Evolutionary conservation across 2,329 filamentous ascomycete species (phyloP).

Genomic region (Davidsoniella australis): DNA sequence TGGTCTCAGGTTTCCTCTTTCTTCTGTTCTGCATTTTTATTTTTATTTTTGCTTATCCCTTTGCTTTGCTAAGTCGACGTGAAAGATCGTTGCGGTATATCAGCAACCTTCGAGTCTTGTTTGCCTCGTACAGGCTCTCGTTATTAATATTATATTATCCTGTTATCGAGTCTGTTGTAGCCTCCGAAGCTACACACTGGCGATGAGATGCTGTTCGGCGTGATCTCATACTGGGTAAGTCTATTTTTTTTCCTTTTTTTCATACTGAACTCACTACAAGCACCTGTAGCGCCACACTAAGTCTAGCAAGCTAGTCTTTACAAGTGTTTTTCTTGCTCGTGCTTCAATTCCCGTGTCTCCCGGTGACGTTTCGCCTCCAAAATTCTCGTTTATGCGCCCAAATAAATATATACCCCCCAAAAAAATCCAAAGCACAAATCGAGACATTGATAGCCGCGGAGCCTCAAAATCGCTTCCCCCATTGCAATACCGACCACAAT

Average conservation of each 20-base stretch:
- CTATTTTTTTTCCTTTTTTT: neutral
- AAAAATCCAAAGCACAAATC: neutral
- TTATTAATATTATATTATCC: neutral
- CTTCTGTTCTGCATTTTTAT: neutral
- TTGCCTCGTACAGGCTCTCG: neutral
- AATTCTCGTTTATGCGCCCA: no score
- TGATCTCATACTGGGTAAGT: constrained; percentile 13
- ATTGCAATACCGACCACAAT: neutral
- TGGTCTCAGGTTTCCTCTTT: neutral
- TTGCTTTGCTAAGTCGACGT: neutral
- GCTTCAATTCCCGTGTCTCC: no score
- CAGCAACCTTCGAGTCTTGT: neutral
- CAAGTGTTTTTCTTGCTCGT: no score
- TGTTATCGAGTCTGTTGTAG: neutral
- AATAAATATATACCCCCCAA: neutral
- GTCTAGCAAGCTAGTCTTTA: neutral
- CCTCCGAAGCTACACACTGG: neutral
- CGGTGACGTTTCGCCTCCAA: no score
- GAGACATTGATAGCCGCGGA: no score
- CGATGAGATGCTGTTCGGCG: constrained; percentile 7
- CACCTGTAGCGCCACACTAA: no score
- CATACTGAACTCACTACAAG: no score
- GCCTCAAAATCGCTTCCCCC: neutral
- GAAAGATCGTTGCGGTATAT: neutral
- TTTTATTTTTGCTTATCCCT: neutral